Conservation (phyloP, 1,284 basidiomycete genomes). For the Austropuccinia psidii region DNA sequence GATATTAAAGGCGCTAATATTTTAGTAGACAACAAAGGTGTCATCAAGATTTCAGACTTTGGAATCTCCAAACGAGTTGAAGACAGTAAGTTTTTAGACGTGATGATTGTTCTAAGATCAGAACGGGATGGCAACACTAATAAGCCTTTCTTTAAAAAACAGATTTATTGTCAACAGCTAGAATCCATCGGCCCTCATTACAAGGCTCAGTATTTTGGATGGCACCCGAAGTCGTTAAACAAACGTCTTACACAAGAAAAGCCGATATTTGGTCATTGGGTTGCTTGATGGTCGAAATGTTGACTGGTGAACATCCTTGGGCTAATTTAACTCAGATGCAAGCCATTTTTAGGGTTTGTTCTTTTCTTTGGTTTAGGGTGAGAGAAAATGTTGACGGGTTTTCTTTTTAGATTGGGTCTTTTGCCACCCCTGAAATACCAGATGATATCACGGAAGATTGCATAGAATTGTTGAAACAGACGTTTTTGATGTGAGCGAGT, state of each 20-base stretch:
- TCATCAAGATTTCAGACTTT: slow-evolving; percentile 97
- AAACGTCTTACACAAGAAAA: slow-evolving; percentile 84
- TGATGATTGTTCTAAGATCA: neutral
- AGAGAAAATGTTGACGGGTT: neutral
- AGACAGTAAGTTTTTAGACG: slow-evolving; percentile 60
- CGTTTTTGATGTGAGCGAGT: slow-evolving; percentile 60
- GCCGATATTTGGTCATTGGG: slow-evolving; percentile 99
- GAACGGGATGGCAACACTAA: neutral
- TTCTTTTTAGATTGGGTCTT: slow-evolving; percentile 67
- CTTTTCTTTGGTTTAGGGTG: neutral
- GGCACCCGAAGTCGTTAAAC: slow-evolving; percentile 97
- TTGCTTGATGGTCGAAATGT: slow-evolving; percentile 95
- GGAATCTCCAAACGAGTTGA: slow-evolving; percentile 98
- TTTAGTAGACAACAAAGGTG: slow-evolving; percentile 95
- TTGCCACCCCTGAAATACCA: slow-evolving; percentile 71
- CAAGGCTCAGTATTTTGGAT: slow-evolving; percentile 99
- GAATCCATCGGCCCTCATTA: slow-evolving; percentile 75
- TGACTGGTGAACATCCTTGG: slow-evolving; percentile 95
- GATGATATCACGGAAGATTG: slow-evolving; percentile 78
- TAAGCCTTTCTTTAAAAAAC: neutral
- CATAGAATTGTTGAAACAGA: slow-evolving; percentile 70
- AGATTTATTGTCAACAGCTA: slow-evolving; percentile 70
- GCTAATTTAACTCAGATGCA: slow-evolving; percentile 98
- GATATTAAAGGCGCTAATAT: slow-evolving; percentile 99
- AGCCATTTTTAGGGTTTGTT: slow-evolving; percentile 79